Percentiles rank a stretch among this genome's conserved stretches.
Evolutionary conservation across 225 moss, liverwort and hornwort species (phyloP).

Genomic region (Anthoceros angustus): DNA sequence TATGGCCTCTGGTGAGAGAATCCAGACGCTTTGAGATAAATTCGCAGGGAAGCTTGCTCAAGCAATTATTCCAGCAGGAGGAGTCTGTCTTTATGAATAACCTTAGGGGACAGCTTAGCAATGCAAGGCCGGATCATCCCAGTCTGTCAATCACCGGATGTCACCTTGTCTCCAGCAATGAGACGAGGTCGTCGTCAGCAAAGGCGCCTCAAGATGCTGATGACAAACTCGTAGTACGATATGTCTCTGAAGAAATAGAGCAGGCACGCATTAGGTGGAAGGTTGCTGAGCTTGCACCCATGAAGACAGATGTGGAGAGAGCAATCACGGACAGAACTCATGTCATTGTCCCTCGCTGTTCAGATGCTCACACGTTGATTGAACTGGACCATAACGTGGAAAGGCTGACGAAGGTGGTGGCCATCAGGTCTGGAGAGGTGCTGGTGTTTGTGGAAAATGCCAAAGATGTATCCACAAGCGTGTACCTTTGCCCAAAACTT

Average conservation of each 20-base stretch:
- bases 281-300: constrained; percentile 17
- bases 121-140: not conserved
- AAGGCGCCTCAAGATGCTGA: not conserved
- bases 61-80: not conserved
- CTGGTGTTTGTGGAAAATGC: constrained; percentile 14
- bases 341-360: constrained; percentile 10
- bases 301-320: constrained; percentile 22
- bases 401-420: constrained; percentile 10
- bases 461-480: not conserved
- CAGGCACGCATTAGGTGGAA: constrained; percentile 19
- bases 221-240: not conserved
- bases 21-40: not conserved
- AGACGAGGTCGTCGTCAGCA: not conserved
- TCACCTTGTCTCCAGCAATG: not conserved
- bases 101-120: not conserved
- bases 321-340: not conserved
- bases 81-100: not conserved
- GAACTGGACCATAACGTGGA: constrained; percentile 18
- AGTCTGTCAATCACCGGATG: not conserved
- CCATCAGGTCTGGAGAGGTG: constrained; percentile 19
- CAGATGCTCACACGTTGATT: constrained; percentile 10
- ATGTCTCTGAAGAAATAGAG: constrained; percentile 7
- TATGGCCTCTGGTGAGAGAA: not conserved
- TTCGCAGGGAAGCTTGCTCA: not conserved
- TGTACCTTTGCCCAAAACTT: constrained; percentile 19